A percentile compares a stretch with the other conserved stretches of the same genome.
Conservation (phyloP, 2,329 filamentous ascomycete species). For the Diaporthe ampelina region DNA sequence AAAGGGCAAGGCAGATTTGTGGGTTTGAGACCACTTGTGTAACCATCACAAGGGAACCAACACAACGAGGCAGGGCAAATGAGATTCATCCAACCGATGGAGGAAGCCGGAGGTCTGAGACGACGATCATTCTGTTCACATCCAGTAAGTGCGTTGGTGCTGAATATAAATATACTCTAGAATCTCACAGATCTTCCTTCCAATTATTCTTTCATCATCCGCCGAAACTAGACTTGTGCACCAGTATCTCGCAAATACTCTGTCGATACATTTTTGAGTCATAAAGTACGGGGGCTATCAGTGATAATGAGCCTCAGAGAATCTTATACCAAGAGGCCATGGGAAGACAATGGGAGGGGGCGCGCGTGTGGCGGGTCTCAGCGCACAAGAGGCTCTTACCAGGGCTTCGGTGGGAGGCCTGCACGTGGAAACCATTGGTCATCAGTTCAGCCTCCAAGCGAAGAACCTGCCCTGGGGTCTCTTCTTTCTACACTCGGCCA, state of each 20-base stretch:
- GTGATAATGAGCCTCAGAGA: constrained; percentile 17
- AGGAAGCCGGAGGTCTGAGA: too few species aligned
- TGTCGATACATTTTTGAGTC: not conserved
- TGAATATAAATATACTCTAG: not conserved
- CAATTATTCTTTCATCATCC: not conserved
- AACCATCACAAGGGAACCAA: not conserved
- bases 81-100: not conserved
- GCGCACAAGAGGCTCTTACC: not conserved
- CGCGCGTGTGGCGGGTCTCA: not conserved
- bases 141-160: not conserved
- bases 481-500: constrained; percentile 42
- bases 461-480: constrained; percentile 44
- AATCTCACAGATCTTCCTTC: not conserved
- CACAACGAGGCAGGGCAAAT: not conserved
- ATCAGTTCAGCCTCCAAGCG: not conserved
- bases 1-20: not conserved
- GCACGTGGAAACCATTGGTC: not conserved
- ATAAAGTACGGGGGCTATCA: too few species aligned
- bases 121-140: not conserved
- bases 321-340: not conserved
- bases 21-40: not conserved
- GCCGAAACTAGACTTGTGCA: not conserved
- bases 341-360: constrained; percentile 13
- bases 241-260: not conserved
- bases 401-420: not conserved